Evolutionary conservation across 2,329 filamentous ascomycete genomes (phyloP).

Genomic region (Neoscytalidium dimidiatum): DNA sequence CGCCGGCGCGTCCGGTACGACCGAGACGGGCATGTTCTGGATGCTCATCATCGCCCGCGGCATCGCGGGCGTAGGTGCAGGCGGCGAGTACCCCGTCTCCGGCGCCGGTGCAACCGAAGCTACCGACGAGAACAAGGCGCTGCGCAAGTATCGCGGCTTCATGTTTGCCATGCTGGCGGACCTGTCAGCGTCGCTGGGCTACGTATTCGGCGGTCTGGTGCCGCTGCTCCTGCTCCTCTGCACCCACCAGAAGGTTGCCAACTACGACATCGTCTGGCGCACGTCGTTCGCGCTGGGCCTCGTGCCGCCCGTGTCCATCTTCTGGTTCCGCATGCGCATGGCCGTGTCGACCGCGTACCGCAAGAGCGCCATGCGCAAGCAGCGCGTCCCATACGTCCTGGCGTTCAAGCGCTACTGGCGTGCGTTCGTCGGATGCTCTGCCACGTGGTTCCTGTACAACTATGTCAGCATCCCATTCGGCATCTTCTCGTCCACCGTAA

Average conservation of each 20-base stretch:
- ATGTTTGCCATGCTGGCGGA: slow-evolving; percentile 60
- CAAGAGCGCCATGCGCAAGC: slow-evolving; percentile 44
- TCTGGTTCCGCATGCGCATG: slow-evolving; percentile 57
- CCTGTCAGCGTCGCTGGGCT: slow-evolving; percentile 51
- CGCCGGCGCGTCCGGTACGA: slow-evolving; percentile 30
- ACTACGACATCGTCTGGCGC: slow-evolving; percentile 51
- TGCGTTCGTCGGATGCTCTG: slow-evolving; percentile 50
- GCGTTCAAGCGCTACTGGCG: slow-evolving; percentile 53
- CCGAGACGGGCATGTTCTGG: slow-evolving; percentile 40
- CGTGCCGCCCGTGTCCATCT: slow-evolving; percentile 52
- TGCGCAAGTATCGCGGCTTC: slow-evolving; percentile 54
- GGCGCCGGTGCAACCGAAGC: slow-evolving; percentile 54
- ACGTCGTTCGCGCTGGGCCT: slow-evolving; percentile 53
- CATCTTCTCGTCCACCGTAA: slow-evolving; percentile 57
- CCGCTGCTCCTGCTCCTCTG: slow-evolving; percentile 55
- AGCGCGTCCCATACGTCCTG: slow-evolving; percentile 50
- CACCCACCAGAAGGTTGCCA: slow-evolving; percentile 45
- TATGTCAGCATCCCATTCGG: slow-evolving; percentile 59
- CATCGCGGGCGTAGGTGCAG: slow-evolving; percentile 48
- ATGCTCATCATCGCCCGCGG: slow-evolving; percentile 48
- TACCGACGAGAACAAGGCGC: slow-evolving; percentile 50
- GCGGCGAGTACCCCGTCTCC: slow-evolving; percentile 56
- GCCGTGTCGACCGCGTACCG: slow-evolving; percentile 52
- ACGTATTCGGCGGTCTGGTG: slow-evolving; percentile 52
- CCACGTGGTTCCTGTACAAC: slow-evolving; percentile 57